A percentile compares a stretch with the other conserved stretches of the same genome.
phyloP scores from a whole-genome alignment of 192 early-diverging fungal genomes.

The Dimargaris cristalligena region DNA sequence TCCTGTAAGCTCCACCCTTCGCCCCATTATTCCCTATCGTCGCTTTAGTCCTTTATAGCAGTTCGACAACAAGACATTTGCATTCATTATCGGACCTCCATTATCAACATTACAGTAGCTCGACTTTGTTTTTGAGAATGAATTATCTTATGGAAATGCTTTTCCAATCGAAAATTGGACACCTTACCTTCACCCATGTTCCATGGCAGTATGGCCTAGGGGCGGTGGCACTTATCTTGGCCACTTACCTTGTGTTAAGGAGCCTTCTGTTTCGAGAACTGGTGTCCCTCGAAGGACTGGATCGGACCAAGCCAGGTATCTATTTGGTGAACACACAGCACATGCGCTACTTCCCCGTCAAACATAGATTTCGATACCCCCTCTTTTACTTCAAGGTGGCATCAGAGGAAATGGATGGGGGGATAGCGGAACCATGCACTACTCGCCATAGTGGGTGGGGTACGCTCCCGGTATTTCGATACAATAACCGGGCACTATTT shows the following conservation, averaged over 20 bases:
- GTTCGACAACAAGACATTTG: too few species aligned
- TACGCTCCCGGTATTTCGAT: slow-evolving; percentile 4
- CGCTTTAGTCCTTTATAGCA: too few species aligned
- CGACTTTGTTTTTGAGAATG: not conserved
- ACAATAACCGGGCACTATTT: slow-evolving; percentile 11
- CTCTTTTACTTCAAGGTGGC: slow-evolving; percentile 28
- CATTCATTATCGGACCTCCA: too few species aligned
- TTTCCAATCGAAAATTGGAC: not conserved
- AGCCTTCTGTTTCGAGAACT: not conserved
- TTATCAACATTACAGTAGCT: not conserved
- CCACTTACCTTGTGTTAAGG: not conserved
- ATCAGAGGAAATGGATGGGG: slow-evolving; percentile 12
- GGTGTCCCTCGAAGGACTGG: not conserved
- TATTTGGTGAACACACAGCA: slow-evolving; percentile 23
- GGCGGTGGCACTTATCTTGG: not conserved
- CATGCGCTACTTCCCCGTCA: slow-evolving; percentile 22
- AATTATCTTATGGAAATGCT: not conserved
- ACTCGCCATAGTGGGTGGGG: not conserved
- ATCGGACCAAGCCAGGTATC: slow-evolving; percentile 5
- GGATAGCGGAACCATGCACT: not conserved
- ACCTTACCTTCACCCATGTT: not conserved
- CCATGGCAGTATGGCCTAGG: not conserved
- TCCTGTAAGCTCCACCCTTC: too few species aligned
- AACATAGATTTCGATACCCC: slow-evolving; percentile 32
- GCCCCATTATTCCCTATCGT: too few species aligned